Base-by-base conservation (phyloP, 2,329 filamentous ascomycete genomes). In the Sporothrix pseudoabietina region DNA sequence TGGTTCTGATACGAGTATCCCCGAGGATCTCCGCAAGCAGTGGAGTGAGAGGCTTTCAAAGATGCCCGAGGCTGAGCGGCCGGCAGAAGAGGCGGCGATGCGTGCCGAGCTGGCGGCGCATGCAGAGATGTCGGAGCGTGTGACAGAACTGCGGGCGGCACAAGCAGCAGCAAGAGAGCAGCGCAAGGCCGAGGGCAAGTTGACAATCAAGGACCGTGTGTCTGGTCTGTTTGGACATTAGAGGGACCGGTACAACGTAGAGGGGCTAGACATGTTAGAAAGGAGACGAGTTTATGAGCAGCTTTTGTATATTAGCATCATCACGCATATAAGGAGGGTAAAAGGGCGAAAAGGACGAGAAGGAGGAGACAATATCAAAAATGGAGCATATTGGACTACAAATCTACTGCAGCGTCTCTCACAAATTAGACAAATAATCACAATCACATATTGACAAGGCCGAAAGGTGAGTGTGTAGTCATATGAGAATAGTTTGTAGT, bases 21-120 rank as follows among this genome's bases (percentile, higher is more conserved):
- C 83, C 16, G 81, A 83, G 1, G 85, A 87, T 41, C 80, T 89
- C 35, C 85, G 86, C 77, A 83, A 85, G 74, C 80, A 80, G 66
- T 85, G 88, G 79, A 85, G 86, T 78, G 84, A 88, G 76, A 83
- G 85, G 77, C 81, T 92, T 63, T 85, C 89, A 69, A 86, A 89
- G 77, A 81, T 91, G 69, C 85, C 85, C 4, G 86, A 86, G 69
- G 83, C 84, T 73, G 89, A 92, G 80, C 84, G 88, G 39, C 83
- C 84, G 59, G 80, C 90, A 22, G 91, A 93, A 80, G 87, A 91
- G 80, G 86, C 87, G 74, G 88, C 91, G 26, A 83, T 92, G 75
- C 84, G 85, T 74, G 89, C 88, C 7, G 90, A 93, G 82, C 82
- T 87, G 72, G 83, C 87, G 78, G 86, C 87, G 76, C 89, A 89